Percentiles rank a stretch among this genome's conserved stretches.
phyloP scores from a whole-genome alignment of 176 grass and related monocot genomes.

The Cymbopogon citratus region DNA sequence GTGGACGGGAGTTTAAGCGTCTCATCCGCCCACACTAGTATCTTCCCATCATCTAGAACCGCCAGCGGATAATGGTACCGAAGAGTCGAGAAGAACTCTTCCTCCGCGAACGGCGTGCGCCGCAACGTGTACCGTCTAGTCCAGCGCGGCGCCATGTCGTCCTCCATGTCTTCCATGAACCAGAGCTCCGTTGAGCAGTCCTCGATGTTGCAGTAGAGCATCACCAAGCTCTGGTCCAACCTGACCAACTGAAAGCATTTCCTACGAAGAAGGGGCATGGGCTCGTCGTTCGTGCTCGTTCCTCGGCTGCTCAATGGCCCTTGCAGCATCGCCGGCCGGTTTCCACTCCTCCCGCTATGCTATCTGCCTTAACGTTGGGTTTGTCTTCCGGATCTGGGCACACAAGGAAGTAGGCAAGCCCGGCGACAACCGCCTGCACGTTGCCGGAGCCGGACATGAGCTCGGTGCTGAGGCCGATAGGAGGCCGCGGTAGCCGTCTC shows the following conservation, averaged over 20 bases:
- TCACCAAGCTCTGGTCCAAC: neutral
- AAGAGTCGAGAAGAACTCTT: too few species aligned
- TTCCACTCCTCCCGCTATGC: neutral
- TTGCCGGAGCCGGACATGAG: neutral
- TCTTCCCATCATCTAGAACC: too few species aligned
- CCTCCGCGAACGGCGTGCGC: too few species aligned
- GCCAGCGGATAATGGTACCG: too few species aligned
- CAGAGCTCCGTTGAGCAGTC: neutral
- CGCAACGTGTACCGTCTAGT: neutral
- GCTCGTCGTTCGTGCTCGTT: too few species aligned
- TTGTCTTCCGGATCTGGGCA: too few species aligned
- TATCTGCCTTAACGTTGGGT: neutral
- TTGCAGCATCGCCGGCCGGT: neutral
- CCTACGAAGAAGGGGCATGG: too few species aligned
- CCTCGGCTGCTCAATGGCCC: neutral
- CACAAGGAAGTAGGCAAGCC: neutral
- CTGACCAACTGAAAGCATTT: too few species aligned
- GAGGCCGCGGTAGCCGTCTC: neutral
- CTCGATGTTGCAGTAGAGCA: neutral
- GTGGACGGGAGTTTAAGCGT: too few species aligned
- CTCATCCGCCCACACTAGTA: too few species aligned
- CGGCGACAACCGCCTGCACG: neutral
- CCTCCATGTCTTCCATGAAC: neutral
- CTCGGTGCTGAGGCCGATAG: neutral
- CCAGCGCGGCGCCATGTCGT: too few species aligned